Conservation (phyloP, 73 alveolate species). For the Stentor coeruleus region DNA sequence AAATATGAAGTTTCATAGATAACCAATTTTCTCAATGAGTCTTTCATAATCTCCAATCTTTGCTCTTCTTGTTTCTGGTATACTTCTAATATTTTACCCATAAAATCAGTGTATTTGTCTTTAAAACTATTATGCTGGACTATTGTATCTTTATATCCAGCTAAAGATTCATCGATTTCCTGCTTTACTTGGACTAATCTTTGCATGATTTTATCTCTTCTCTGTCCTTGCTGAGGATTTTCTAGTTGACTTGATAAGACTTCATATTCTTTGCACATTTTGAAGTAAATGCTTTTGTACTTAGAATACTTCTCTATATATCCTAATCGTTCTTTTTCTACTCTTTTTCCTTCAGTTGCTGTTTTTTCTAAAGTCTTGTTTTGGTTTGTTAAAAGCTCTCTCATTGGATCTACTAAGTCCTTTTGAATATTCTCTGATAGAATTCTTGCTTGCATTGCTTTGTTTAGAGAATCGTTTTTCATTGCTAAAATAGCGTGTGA, state of each 20-base stretch:
- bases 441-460: conserved; percentile 16
- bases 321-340: not conserved
- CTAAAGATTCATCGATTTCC: conserved; percentile 3
- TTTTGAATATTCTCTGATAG: conserved; percentile 19
- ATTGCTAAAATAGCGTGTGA: conserved; percentile 22
- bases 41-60: conserved; percentile 29
- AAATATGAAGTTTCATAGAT: conserved; percentile 28
- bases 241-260: conserved; percentile 14
- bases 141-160: not conserved
- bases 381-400: conserved; percentile 25
- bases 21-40: conserved; percentile 28
- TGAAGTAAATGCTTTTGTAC: not conserved
- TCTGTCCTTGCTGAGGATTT: not conserved
- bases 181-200: not conserved
- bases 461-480: conserved; percentile 19
- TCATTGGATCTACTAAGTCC: conserved; percentile 21
- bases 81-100: conserved; percentile 23
- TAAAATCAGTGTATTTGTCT: not conserved
- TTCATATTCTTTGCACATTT: conserved; percentile 16
- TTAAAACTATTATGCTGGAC: not conserved
- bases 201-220: conserved; percentile 12
- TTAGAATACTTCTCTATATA: not conserved
- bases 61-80: conserved; percentile 32
- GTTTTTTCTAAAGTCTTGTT: not conserved
- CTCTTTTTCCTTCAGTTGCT: conserved; percentile 18